Evolutionary conservation across 768 basidiomycete species (phyloP).

Genomic region (Kwoniella dendrophila): DNA sequence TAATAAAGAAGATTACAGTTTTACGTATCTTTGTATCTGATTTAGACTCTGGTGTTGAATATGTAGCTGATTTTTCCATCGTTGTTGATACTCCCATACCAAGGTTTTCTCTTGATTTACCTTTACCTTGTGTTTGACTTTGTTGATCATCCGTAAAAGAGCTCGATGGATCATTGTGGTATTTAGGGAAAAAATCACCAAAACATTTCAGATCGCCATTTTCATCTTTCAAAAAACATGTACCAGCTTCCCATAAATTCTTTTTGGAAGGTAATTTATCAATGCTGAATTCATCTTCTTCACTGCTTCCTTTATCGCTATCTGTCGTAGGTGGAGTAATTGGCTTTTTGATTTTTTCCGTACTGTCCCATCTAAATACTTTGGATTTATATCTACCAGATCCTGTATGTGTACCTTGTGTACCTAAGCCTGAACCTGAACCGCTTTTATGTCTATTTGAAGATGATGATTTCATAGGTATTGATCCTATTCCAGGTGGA

Average conservation of each 20-base stretch:
- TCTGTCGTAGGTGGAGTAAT: background rate
- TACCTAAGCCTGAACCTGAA: background rate
- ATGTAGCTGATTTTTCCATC: conserved; percentile 9
- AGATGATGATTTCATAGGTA: conserved; percentile 14
- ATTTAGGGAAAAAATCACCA: conserved; percentile 42
- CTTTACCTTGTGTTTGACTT: background rate
- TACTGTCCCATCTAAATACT: conserved; percentile 15
- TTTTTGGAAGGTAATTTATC: conserved; percentile 37
- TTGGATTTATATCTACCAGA: conserved; percentile 3
- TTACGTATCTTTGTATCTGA: conserved; percentile 17
- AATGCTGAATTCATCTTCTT: conserved; percentile 45
- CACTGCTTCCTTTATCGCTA: background rate
- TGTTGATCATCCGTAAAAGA: background rate
- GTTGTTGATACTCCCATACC: background rate
- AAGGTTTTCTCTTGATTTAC: background rate
- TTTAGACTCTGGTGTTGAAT: background rate
- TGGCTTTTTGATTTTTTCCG: conserved; percentile 20
- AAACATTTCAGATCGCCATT: conserved; percentile 43
- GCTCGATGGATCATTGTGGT: background rate
- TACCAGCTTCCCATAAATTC: conserved; percentile 49
- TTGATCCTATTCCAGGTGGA: background rate
- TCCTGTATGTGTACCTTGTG: background rate
- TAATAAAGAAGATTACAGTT: conserved; percentile 55
- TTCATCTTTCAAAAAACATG: conserved; percentile 47
- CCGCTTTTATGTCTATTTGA: too few species aligned